phyloP scores from a whole-genome alignment of 2,329 filamentous ascomycete genomes.

The Magnaporthiopsis rhizophila region DNA sequence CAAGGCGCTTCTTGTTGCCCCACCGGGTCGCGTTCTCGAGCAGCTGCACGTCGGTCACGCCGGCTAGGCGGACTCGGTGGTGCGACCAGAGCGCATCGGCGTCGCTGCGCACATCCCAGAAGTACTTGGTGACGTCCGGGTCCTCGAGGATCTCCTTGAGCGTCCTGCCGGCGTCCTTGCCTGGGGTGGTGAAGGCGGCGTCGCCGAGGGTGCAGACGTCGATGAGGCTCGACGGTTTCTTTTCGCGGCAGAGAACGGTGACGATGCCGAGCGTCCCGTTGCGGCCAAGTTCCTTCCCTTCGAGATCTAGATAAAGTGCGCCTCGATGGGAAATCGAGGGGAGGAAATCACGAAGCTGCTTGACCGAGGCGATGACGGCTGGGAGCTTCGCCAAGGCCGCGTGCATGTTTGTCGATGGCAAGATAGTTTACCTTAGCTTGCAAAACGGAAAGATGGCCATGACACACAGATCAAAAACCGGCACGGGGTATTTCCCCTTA shows the following conservation, averaged over 20 bases:
- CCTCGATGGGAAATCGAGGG: background rate
- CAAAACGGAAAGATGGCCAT: too few species aligned
- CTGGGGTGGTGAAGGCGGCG: slow-evolving; percentile 12
- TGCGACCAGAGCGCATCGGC: slow-evolving; percentile 19
- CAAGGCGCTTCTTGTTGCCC: slow-evolving; percentile 11
- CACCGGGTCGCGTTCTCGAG: slow-evolving; percentile 19
- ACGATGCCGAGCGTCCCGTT: slow-evolving; percentile 16
- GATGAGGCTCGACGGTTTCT: slow-evolving; percentile 11
- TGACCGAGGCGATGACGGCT: background rate
- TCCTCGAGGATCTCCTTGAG: slow-evolving; percentile 17
- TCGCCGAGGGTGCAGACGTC: slow-evolving; percentile 16
- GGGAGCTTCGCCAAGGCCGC: too few species aligned
- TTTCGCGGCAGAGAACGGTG: slow-evolving; percentile 12
- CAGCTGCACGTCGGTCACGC: slow-evolving; percentile 21
- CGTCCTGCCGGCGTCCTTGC: slow-evolving; percentile 7
- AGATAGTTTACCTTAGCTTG: too few species aligned
- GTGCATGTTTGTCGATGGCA: background rate
- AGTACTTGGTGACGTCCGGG: slow-evolving; percentile 13
- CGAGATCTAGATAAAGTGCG: slow-evolving; percentile 16
- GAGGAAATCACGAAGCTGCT: background rate
- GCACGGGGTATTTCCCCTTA: too few species aligned
- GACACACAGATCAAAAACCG: too few species aligned
- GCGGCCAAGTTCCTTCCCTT: slow-evolving; percentile 14
- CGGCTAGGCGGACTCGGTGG: slow-evolving; percentile 15
- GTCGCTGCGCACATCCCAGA: slow-evolving; percentile 21